Evolutionary conservation across 78 protist genomes (phyloP).

Genomic region (Guillardia theta): DNA sequence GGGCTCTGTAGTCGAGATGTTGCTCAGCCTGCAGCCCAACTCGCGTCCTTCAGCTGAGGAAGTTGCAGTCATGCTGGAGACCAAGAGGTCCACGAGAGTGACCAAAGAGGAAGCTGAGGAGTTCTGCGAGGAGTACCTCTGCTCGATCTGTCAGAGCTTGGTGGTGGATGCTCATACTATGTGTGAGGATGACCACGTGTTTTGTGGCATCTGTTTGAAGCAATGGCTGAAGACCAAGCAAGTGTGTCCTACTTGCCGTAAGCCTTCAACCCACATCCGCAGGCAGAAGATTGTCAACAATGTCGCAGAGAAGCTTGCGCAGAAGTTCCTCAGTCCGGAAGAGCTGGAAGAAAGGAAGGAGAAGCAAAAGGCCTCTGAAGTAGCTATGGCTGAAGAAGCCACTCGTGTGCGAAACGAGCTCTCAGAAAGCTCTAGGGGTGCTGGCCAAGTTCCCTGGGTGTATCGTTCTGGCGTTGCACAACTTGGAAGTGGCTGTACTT

Average conservation of each 20-base stretch:
- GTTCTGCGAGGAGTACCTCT: constrained; percentile 38
- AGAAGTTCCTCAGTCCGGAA: too few species aligned
- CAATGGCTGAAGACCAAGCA: not conserved
- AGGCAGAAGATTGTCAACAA: too few species aligned
- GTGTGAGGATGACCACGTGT: not conserved
- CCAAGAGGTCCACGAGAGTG: not conserved
- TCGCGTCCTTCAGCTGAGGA: not conserved
- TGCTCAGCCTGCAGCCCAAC: not conserved
- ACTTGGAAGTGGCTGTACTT: too few species aligned
- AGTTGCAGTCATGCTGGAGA: not conserved
- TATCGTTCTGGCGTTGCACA: too few species aligned
- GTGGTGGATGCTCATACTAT: not conserved
- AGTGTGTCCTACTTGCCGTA: not conserved
- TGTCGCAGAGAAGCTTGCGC: too few species aligned
- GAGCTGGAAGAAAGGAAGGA: not conserved
- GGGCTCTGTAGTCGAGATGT: not conserved
- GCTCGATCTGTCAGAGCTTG: not conserved
- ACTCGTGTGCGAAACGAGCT: too few species aligned
- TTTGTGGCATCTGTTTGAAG: not conserved
- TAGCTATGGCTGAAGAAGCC: too few species aligned
- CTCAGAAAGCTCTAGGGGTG: too few species aligned
- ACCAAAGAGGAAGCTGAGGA: not conserved
- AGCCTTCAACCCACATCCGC: too few species aligned
- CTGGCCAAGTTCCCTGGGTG: too few species aligned
- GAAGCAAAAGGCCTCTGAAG: too few species aligned